These are phyloP conservation scores for Talaromyces sp. DNA, from an alignment of 2,329 filamentous ascomycete genomes.

Conservation along the genomic window DNA sequence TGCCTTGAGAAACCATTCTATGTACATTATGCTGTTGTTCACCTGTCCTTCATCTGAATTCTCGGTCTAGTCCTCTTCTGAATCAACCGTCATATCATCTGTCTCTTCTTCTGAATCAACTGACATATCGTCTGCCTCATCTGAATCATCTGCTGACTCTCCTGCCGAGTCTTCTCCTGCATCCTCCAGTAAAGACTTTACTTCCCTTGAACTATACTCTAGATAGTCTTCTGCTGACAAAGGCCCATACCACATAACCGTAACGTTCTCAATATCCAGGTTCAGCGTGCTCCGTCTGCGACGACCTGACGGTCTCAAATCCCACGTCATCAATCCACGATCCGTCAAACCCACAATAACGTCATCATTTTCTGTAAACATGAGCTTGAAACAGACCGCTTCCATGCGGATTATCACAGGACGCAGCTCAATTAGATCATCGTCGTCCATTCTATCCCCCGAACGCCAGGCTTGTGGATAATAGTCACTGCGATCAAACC, in stretches of 20 bases:
- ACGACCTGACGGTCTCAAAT: conserved; percentile 31
- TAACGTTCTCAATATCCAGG: conserved; percentile 1
- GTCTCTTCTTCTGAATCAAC: neutral
- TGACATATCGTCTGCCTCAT: neutral
- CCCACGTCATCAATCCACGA: conserved; percentile 39
- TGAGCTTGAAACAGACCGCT: conserved; percentile 39
- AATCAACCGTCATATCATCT: conserved; percentile 1
- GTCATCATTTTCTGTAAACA: conserved; percentile 35
- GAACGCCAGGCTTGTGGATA: conserved; percentile 33
- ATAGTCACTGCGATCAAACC: conserved; percentile 21
- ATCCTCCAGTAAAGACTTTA: neutral
- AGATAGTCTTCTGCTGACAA: neutral
- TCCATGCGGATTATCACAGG: conserved; percentile 34
- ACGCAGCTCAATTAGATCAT: conserved; percentile 28
- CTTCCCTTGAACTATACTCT: neutral
- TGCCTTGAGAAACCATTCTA: neutral
- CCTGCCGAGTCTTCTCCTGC: neutral
- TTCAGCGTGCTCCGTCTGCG: conserved; percentile 22
- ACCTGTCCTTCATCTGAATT: neutral
- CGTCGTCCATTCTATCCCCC: conserved; percentile 1
- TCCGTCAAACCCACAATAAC: conserved; percentile 43
- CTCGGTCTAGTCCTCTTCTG: neutral
- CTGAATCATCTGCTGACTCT: neutral
- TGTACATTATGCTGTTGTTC: conserved; percentile 11
- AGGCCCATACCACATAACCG: neutral